Evolutionary conservation across 148 eudicot genomes (phyloP), one percentile per base, ranked within the genome.

Genomic region (Persicaria maculosa): DNA sequence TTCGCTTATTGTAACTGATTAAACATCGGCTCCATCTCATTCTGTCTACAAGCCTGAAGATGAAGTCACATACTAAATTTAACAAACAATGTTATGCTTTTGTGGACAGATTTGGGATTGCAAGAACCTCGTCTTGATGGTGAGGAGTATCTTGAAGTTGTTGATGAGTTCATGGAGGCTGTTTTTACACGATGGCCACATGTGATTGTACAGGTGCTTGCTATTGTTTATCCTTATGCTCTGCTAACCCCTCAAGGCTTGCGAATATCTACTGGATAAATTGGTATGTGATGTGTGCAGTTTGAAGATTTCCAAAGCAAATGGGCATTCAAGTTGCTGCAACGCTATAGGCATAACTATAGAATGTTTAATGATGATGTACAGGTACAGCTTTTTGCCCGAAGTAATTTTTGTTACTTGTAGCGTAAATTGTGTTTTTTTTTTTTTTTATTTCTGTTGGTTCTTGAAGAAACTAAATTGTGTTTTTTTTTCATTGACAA

Each of bases 241-340:
- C 59, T 52, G 46, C 54, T 36, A 65, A 65, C n/a, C 31, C 40
- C 46, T 36, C 46, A 65, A 43, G 3, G 19, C 47, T 65, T 65
- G 17, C 43, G 70, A 68, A 71, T 46, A 45, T 47, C n/a, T 71
- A 22, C 46, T 22, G 46, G 40, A 72, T 44, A 72, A 17, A 53
- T 14, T 59, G 65, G 65, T 54, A 36, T 61, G n/a, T 59, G 50
- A 52, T 69, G 9, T 69, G 9, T 78, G 80, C 84, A 94, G 98
- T 94, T 94, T 85, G 98, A 94, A 87, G 98, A 94, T 87, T 91
- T 94, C 75, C 98, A 94, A 85, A 94, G 91, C 86, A 94, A 94
- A 87, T 94, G 98, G 98, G 98, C 98, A 57, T 90, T 94, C 79
- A 90, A 83, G 82, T 74, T 94, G 72, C 80, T 94, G 88, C 97